Evolutionary conservation across 2,329 filamentous ascomycete species (phyloP), one percentile per base, ranked within the genome.

Genomic region (Diaporthe eres): DNA sequence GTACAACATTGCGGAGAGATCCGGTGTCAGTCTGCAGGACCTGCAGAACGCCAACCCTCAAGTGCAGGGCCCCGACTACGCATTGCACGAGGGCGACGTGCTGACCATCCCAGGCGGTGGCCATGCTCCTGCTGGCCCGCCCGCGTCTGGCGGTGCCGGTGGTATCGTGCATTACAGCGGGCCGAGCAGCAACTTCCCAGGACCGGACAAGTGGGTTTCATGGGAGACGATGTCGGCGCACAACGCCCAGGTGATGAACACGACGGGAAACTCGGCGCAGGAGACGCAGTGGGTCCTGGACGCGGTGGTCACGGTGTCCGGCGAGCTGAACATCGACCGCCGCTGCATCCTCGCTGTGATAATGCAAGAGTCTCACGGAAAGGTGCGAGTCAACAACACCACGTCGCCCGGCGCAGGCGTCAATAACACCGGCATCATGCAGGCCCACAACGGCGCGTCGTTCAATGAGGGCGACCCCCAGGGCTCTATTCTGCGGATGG

Each of bases 361-460:
- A 2, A 57, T 57, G 53, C 53, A 57, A 17, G 53, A 57, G 17
- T 57, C 53, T 1, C 53, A 57, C 28, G 53, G 53, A 17, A 57
- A 57, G 28, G 53, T 57, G 28, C 53, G 53, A 17, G 53, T 57
- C 53, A 22, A 34, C 28, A 57, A 17, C 53, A 57, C 53, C 13
- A 57, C 53, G 53, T 57, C 53, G 25, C 53, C 28, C 15, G 53
- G 53, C 4, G 53, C 53, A 12, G 53, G 53, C 28, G 28, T 57
- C 28, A 57, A 57, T 28, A 57, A 57, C 53, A 57, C 53, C 13
- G 53, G 53, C 53, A 44, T 65, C 9, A 65, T 58, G 55, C 55
- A 58, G 19, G 55, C 55, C 7, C 55, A 37, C 19, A 44, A 47
- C 25, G 25, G 60, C 42, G 39, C 25, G 10, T 47, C 39, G 12